These are phyloP conservation scores for Tuber brumale DNA, from an alignment of 495 filamentous ascomycete species.

Conservation along the genomic window DNA sequence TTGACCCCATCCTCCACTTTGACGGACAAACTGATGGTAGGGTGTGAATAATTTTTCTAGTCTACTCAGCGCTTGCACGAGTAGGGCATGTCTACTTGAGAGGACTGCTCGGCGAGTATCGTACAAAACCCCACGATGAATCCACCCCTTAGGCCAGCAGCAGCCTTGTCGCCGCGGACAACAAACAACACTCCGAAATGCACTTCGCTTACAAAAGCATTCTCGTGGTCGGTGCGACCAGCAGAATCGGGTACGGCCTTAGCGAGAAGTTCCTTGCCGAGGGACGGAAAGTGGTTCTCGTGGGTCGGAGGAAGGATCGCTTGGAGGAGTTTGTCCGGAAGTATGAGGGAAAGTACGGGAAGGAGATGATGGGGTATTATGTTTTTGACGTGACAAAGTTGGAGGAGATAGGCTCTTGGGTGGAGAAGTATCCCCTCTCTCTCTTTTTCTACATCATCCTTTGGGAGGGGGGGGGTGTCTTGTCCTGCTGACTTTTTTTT, in stretches of 20 bases:
- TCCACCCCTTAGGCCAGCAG: background rate
- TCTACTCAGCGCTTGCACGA: background rate
- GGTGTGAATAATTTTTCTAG: background rate
- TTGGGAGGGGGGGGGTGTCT: background rate
- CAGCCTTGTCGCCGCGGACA: background rate
- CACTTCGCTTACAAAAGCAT: slow-evolving; percentile 61
- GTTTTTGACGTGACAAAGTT: slow-evolving; percentile 61
- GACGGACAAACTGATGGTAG: background rate
- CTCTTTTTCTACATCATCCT: background rate
- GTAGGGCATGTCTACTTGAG: background rate
- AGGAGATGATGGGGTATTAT: slow-evolving; percentile 48
- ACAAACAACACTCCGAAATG: slow-evolving; percentile 1
- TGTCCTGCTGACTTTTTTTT: background rate
- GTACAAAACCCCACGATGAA: background rate
- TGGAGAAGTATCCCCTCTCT: slow-evolving; percentile 44
- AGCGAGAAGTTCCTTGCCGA: slow-evolving; percentile 57
- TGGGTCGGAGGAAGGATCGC: slow-evolving; percentile 60
- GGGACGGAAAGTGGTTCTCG: slow-evolving; percentile 55
- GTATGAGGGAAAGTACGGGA: slow-evolving; percentile 45
- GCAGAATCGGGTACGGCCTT: slow-evolving; percentile 62
- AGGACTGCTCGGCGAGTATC: background rate
- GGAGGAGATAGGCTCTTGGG: slow-evolving; percentile 54
- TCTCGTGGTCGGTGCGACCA: slow-evolving; percentile 64
- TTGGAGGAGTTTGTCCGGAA: slow-evolving; percentile 57
- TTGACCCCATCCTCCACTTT: background rate